Evolutionary conservation across 1,139 yeast species (phyloP), one percentile per base, ranked within the genome.

Genomic region (Kurtzmaniella quercitrusa): DNA sequence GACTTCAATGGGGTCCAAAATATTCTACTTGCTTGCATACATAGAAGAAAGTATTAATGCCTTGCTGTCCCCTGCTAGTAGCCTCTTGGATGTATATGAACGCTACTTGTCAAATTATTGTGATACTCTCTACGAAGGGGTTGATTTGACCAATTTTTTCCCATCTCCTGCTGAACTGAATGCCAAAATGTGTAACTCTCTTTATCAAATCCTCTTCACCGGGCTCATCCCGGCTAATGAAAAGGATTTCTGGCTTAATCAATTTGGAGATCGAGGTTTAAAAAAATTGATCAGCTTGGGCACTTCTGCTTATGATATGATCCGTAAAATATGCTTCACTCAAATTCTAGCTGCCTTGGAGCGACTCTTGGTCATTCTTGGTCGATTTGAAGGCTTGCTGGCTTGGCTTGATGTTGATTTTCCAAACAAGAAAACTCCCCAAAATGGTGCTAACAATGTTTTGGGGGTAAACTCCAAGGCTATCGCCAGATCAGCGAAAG

Each of bases 261-360:
- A 72, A 46, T 66, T 86, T 36, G 90, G 88, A 1, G 93, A 86
- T 48, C 66, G 87, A 48, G 90, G 89, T 11, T 60, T 79, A 38
- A 81, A 79, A 50, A 70, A 78, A 51, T 77, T 91, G 77, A 62
- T 65, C 10, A 76, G 74, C 45, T 48, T 74, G 18, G 84, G 85
- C 0, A 66, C 69, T 38, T 55, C 69, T 0, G 65, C 73, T 4
- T 82, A 77, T 55, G 87, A 82, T 34, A 57, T 59, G 37, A 59
- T 73, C 0, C 62, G 81, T 43, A 72, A 75, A 47, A 55, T 65
- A 1, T 50, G 79, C 1, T 78, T 77, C 50, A 72, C 76, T 40
- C 73, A 74, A 45, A 49, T 84, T 16, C 66, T 85, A 1, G 81
- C 86, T 1, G 75, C 66, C 5, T 46, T 77, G 39, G 94, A 87